phyloP scores from a whole-genome alignment of 306 rosid species.

The Castanopsis chinensis region DNA sequence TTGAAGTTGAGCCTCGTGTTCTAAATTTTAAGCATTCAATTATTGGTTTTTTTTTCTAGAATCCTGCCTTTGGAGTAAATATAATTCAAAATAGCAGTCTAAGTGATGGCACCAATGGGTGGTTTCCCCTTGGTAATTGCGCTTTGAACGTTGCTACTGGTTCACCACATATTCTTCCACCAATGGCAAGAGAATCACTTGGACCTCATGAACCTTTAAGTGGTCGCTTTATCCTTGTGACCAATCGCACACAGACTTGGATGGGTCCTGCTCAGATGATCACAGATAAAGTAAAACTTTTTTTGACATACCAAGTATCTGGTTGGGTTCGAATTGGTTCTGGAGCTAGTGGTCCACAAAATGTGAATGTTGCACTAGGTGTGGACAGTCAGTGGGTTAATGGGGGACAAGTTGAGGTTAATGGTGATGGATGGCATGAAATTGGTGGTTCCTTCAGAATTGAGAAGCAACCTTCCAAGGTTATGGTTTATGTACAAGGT shows the following conservation, averaged over 20 bases:
- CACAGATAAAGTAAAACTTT: constrained; percentile 72
- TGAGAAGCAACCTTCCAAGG: constrained; percentile 85
- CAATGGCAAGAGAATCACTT: constrained; percentile 94
- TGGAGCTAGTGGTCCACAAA: constrained; percentile 68
- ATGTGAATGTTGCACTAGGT: constrained; percentile 61
- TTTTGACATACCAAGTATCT: constrained; percentile 84
- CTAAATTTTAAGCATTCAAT: constrained; percentile 10
- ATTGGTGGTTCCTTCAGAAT: constrained; percentile 91
- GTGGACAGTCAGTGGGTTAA: constrained; percentile 95
- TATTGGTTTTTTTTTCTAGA: constrained; percentile 41
- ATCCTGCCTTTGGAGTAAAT: constrained; percentile 67
- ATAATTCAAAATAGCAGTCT: constrained; percentile 77
- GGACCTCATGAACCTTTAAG: constrained; percentile 73
- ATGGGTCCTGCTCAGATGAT: constrained; percentile 97
- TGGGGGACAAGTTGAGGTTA: constrained; percentile 69
- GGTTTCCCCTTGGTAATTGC: constrained; percentile 90
- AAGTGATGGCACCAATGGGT: constrained; percentile 62
- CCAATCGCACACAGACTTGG: constrained; percentile 89
- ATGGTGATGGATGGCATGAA: constrained; percentile 76
- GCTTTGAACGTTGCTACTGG: constrained; percentile 67
- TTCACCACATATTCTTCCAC: constrained; percentile 82
- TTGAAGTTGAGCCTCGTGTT: constrained; percentile 2
- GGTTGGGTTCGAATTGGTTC: constrained; percentile 82
- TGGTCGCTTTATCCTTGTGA: constrained; percentile 64
- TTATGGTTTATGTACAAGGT: constrained; percentile 83